Percentiles rank a stretch among this genome's conserved stretches.
These are phyloP conservation scores for Fusarium armeniacum DNA, from an alignment of 2,329 filamentous ascomycete genomes.

Conservation along the genomic window DNA sequence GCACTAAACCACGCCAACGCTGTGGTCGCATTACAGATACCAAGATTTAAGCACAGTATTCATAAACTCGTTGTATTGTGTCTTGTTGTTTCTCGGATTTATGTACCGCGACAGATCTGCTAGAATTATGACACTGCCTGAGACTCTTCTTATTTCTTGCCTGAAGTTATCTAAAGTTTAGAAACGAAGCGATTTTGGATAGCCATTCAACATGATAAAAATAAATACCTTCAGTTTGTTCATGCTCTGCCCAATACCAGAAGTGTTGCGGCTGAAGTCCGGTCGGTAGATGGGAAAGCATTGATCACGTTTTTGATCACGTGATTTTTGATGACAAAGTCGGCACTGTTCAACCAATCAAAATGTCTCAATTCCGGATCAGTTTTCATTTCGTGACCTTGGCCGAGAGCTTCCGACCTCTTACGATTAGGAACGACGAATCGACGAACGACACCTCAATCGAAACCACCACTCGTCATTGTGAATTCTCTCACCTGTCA, in stretches of 20 bases:
- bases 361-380: slow-evolving; percentile 64
- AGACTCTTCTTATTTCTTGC: neutral
- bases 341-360: slow-evolving; percentile 60
- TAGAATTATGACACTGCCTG: slow-evolving; percentile 20
- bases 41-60: slow-evolving; percentile 44
- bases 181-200: neutral
- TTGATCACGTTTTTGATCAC: slow-evolving; percentile 8
- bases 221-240: neutral
- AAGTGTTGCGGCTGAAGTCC: slow-evolving; percentile 28
- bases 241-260: neutral
- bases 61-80: slow-evolving; percentile 40
- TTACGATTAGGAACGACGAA: slow-evolving; percentile 54
- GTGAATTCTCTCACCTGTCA: slow-evolving; percentile 57
- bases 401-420: slow-evolving; percentile 60
- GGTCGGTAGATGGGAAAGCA: slow-evolving; percentile 38
- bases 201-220: neutral
- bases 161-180: neutral
- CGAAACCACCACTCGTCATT: slow-evolving; percentile 59
- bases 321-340: slow-evolving; percentile 19
- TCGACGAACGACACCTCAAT: slow-evolving; percentile 54
- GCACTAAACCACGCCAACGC: slow-evolving; percentile 33
- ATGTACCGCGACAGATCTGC: slow-evolving; percentile 31
- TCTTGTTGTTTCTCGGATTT: slow-evolving; percentile 23
- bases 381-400: slow-evolving; percentile 59
- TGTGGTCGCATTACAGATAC: slow-evolving; percentile 44